Conservation (phyloP, 2,329 filamentous ascomycete species). For the Curvularia eragrostidis region DNA sequence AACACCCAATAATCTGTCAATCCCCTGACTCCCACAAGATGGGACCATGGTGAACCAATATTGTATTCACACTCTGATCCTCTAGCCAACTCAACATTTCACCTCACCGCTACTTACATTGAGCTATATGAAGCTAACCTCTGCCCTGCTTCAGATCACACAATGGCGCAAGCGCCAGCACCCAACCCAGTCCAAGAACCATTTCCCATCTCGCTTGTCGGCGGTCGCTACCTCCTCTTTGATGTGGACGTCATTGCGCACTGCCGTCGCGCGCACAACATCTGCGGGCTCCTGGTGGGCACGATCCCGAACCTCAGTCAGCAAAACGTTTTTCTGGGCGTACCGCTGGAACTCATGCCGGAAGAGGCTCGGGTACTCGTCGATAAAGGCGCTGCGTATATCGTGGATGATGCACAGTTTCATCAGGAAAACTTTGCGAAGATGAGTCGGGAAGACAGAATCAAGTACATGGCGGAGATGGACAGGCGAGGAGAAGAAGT, state of each 20-base stretch:
- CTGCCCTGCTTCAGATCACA: slow-evolving; percentile 25
- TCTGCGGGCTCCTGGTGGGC: slow-evolving; percentile 85
- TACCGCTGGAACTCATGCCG: slow-evolving; percentile 87
- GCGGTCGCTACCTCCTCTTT: slow-evolving; percentile 86
- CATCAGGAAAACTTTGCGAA: slow-evolving; percentile 71
- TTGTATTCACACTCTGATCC: slow-evolving; percentile 52
- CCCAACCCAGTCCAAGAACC: slow-evolving; percentile 56
- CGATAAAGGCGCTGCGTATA: slow-evolving; percentile 75
- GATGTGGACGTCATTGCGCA: slow-evolving; percentile 80
- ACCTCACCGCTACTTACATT: slow-evolving; percentile 18
- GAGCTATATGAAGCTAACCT: slow-evolving; percentile 28
- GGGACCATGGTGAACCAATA: slow-evolving; percentile 58
- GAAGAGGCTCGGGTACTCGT: slow-evolving; percentile 87
- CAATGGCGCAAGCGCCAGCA: slow-evolving; percentile 42
- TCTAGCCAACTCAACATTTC: slow-evolving; percentile 34
- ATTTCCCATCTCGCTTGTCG: slow-evolving; percentile 81
- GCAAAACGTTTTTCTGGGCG: slow-evolving; percentile 90
- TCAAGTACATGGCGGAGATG: slow-evolving; percentile 66
- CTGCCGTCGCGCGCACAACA: slow-evolving; percentile 79
- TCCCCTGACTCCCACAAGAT: slow-evolving; percentile 69
- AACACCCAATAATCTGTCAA: slow-evolving; percentile 84
- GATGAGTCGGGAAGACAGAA: slow-evolving; percentile 64
- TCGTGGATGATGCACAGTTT: slow-evolving; percentile 78
- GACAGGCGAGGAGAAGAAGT: slow-evolving; percentile 62
- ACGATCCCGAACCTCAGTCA: slow-evolving; percentile 91